Base-by-base conservation (phyloP, 148 eudicot genomes). In the Cornus suecica region DNA sequence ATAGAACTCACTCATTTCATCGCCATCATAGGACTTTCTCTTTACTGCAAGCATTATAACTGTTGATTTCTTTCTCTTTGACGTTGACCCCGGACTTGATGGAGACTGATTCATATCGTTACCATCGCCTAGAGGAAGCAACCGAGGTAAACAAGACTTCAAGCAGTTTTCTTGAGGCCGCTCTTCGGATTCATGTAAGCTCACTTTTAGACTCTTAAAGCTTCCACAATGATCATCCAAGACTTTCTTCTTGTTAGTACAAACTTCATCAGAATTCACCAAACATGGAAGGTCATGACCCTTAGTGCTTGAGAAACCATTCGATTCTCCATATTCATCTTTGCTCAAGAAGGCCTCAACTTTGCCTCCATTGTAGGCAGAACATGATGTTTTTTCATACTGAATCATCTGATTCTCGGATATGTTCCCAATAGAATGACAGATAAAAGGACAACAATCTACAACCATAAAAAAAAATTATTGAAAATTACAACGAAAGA, bases 31-130 rank as follows among this genome's bases (percentile, higher is more conserved):
- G 6, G 61, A 22, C 41, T 42, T 73, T 61, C 60, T 61, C 28
- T 68, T 58, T 29, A 18, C 15, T 28, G 82, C 60, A 69, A 73
- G 4, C 16, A 30, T 25, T 14, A 48, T 41, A 68, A 56, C 81
- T 56, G 52, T 51, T 23, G 73, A 76, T 66, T 67, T 76, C 48
- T 64, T 68, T 67, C 78, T 52, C 31, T 68, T 67, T 8, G 72
- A 76, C 25, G 63, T 66, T 29, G 62, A 20, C 8, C 69, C 42
- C 27, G 62, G 58, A 66, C 27, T 68, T 58, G 62, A 22, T 18
- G 62, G 24, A 58, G 62, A 20, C n/a, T 58, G 62, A n/a, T 58
- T 58, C 15, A 14, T 58, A 22, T 58, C 62, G n/a, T 58, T 22
- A 25, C 1, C 24, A 58, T 20, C 9, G 9, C 22, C 9, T 58